These are phyloP conservation scores for Crithidia expoeki DNA, from an alignment of 208 protist genomes.

Conservation along the genomic window DNA sequence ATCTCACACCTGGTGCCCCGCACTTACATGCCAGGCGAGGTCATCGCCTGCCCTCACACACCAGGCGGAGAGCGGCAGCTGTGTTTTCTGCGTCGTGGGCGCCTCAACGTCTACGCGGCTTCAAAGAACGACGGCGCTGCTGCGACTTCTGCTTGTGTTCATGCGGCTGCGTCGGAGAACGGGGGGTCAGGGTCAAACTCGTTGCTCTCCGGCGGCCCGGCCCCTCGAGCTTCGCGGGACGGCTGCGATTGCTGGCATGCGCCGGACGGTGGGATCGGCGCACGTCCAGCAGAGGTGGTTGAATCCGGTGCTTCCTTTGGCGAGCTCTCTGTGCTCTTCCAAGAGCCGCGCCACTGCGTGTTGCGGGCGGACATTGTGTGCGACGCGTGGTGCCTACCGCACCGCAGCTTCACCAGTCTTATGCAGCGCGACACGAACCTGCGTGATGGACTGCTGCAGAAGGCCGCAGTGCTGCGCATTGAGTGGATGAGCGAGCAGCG, in stretches of 20 bases:
- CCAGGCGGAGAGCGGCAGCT: conserved; percentile 52
- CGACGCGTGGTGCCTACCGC: conserved; percentile 84
- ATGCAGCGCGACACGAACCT: conserved; percentile 76
- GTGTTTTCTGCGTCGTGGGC: conserved; percentile 80
- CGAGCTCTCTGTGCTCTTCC: conserved; percentile 84
- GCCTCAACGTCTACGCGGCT: conserved; percentile 57
- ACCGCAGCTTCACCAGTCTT: conserved; percentile 53
- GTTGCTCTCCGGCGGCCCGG: not conserved
- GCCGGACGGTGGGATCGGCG: not conserved
- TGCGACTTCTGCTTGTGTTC: no score
- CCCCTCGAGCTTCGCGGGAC: conserved; percentile 4
- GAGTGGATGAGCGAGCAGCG: conserved; percentile 87
- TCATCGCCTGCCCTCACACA: conserved; percentile 77
- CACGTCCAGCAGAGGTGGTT: conserved; percentile 34
- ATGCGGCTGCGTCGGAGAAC: not conserved
- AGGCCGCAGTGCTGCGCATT: conserved; percentile 82
- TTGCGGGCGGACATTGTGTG: conserved; percentile 73
- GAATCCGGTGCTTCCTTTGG: conserved; percentile 79
- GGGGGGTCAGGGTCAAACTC: not conserved
- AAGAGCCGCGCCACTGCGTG: conserved; percentile 73
- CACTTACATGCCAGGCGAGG: conserved; percentile 77
- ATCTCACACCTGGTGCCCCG: conserved; percentile 69
- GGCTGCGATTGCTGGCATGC: conserved; percentile 20
- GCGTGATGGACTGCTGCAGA: conserved; percentile 59
- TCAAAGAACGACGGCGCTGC: conserved; percentile 14